Base-by-base conservation (phyloP, 306 rosid genomes). In the Coriaria nepalensis region DNA sequence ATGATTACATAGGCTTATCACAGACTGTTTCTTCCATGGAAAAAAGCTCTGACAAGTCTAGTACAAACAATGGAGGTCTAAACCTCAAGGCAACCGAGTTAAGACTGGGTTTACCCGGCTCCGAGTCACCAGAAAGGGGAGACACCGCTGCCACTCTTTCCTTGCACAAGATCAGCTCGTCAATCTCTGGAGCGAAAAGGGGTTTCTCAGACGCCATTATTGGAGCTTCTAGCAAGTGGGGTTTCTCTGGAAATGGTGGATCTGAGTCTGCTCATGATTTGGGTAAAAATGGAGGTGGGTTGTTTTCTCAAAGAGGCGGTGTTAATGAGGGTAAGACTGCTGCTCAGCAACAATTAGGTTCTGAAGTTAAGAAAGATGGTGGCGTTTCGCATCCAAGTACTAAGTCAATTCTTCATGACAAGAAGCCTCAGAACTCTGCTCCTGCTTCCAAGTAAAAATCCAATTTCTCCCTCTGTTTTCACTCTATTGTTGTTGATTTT, bases 51-150 rank as follows among this genome's bases (percentile, higher is more conserved):
- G 68, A 68, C n/a, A 70, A 52, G 42, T 61, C 70, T 49, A 70
- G 60, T 55, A 42, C 40, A 37, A 62, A 40, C 8, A 55, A 12
- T 52, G 78, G 47, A 49, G 60, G 80, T 14, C 60, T 78, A 63
- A 88, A 88, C 72, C 80, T 80, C 10, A 88, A 70, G 60, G 96
- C 94, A 35, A 88, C 96, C 57, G 94, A 88, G 64, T 65, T 88
- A n/a, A 69, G 96, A 37, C 82, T 88, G 20, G 96, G 96, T 1
- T 61, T 88, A 44, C 96, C 96, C 3, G 96, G 96, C 0, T 79
- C 86, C 7, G 82, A 67, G 58, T 88, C 95, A 15, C 96, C 96
- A 2, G 73, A 62, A 57, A 75, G 94, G 43, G 78, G 78, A 6
- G 49, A 54, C 6, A 59, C 29, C 44, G 63, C 55, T 40, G 63